phyloP scores from a whole-genome alignment of 2,329 filamentous ascomycete genomes.

The Aspergillus sp. region DNA sequence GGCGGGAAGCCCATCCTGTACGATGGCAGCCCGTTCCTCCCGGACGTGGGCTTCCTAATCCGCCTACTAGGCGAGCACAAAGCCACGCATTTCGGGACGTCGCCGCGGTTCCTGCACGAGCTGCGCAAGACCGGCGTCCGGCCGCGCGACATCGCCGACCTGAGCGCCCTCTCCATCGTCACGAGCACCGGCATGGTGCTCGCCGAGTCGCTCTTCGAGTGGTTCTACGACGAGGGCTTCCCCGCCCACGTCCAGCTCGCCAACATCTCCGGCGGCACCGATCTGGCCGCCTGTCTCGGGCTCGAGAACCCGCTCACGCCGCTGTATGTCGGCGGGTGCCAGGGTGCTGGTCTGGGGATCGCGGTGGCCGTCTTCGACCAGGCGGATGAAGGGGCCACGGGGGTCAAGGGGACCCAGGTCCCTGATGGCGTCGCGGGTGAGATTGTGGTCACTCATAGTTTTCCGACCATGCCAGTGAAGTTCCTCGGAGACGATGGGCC shows the following conservation, averaged over 20 bases:
- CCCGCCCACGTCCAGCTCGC: constrained; percentile 64
- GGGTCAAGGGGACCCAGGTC: constrained; percentile 51
- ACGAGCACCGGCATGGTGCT: constrained; percentile 80
- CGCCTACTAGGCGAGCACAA: constrained; percentile 60
- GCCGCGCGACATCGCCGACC: constrained; percentile 62
- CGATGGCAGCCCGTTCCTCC: constrained; percentile 77
- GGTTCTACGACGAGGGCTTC: constrained; percentile 74
- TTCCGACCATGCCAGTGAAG: constrained; percentile 72
- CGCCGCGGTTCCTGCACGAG: constrained; percentile 74
- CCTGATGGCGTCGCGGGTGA: constrained; percentile 69
- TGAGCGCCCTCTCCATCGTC: constrained; percentile 62
- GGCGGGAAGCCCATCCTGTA: constrained; percentile 70
- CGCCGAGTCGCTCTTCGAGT: constrained; percentile 73
- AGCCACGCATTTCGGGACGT: constrained; percentile 72
- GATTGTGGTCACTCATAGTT: constrained; percentile 67
- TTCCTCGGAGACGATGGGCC: constrained; percentile 58
- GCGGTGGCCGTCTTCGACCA: constrained; percentile 61
- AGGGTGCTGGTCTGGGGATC: constrained; percentile 53
- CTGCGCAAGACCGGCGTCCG: constrained; percentile 63
- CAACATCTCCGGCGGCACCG: constrained; percentile 77
- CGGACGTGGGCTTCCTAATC: constrained; percentile 63
- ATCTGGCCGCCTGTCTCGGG: constrained; percentile 54
- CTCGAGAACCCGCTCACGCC: constrained; percentile 67
- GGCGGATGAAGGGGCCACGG: constrained; percentile 46
- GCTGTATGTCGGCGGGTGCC: constrained; percentile 59